phyloP scores from a whole-genome alignment of 805 yeast species.

The Candida ponderosae region DNA sequence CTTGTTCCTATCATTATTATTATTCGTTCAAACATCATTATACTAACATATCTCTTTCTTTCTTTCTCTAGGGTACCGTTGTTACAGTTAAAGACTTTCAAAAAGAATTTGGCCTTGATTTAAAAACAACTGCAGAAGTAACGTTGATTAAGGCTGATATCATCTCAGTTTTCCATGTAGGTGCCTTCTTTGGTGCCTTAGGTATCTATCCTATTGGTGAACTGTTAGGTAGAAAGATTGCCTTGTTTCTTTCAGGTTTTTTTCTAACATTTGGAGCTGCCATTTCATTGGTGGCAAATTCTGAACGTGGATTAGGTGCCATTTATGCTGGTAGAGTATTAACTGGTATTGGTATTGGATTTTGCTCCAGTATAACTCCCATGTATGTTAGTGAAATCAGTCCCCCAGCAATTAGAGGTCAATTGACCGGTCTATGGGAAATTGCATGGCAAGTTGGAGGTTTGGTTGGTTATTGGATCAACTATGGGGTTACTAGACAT shows the following conservation, averaged over 20 bases:
- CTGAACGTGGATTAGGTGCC: conserved; percentile 30
- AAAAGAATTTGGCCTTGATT: conserved; percentile 7
- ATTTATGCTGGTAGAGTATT: conserved; percentile 44
- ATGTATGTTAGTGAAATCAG: conserved; percentile 37
- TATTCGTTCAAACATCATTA: too few species aligned
- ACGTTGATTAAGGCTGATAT: neutral
- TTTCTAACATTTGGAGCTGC: conserved; percentile 30
- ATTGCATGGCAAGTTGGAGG: conserved; percentile 43
- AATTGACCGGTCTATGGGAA: conserved; percentile 38
- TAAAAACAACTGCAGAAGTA: neutral
- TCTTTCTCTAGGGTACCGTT: too few species aligned
- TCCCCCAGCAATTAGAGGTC: conserved; percentile 38
- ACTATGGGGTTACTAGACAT: conserved; percentile 36
- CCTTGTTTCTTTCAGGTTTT: conserved; percentile 8
- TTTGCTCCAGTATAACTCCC: conserved; percentile 41
- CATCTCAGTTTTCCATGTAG: conserved; percentile 11
- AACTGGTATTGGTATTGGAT: conserved; percentile 43
- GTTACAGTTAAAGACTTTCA: conserved; percentile 7
- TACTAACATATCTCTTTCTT: too few species aligned
- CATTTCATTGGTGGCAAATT: conserved; percentile 27
- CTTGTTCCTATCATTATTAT: too few species aligned
- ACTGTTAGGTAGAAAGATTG: conserved; percentile 11
- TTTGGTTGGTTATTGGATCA: conserved; percentile 41
- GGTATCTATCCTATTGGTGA: conserved; percentile 12
- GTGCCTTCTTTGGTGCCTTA: conserved; percentile 17